Base-by-base conservation (phyloP, 2,329 filamentous ascomycete species). In the Fonsecaea monophora region DNA sequence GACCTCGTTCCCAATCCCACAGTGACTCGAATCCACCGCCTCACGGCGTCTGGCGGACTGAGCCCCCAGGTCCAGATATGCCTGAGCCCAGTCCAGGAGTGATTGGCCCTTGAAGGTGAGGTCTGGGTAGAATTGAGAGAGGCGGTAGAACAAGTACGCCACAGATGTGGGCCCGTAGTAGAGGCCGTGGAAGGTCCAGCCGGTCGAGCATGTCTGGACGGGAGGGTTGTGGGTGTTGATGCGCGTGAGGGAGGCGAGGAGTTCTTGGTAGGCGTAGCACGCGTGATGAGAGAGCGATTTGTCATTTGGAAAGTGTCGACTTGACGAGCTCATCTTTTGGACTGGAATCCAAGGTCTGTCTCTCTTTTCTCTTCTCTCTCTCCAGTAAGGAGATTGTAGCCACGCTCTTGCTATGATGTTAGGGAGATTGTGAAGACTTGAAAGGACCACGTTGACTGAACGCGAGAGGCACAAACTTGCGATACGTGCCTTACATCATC, bases 111-210 rank as follows among this genome's bases (percentile, higher is more conserved):
- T 75, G 64, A 87, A 76, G 9, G 75, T 69, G 1, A 86, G 68
- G 42, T 81, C 73, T 0, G 85, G 83, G 30, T 83, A 79, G 2
- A 75, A 67, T 2, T 74, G 74, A 5, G 82, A 84, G 2, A 87
- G 77, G 8, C 79, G 78, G 25, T 85, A 81, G 74, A 88, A 85
- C 9, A 88, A 78, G 68, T 85, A 85, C 4, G 84, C 83, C n/a
- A 86, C 77, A 13, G 84, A 83, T 1, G 84, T 87, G 15, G 85
- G 85, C 0, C 85, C 86, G 1, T 76, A 78, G 71, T 83, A 85
- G 12, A 88, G 73, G 0, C 86, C 86, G 21, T 62, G 58, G 54
- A 72, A 71, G 15, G 37, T 65, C n/a, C 80, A 77, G 10, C 69
- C 67, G 32, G 72, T 72, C 4, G 70, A 71, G 55, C 70, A 72